Conservation (phyloP, 495 filamentous ascomycete species). For the Neurospora africana region DNA sequence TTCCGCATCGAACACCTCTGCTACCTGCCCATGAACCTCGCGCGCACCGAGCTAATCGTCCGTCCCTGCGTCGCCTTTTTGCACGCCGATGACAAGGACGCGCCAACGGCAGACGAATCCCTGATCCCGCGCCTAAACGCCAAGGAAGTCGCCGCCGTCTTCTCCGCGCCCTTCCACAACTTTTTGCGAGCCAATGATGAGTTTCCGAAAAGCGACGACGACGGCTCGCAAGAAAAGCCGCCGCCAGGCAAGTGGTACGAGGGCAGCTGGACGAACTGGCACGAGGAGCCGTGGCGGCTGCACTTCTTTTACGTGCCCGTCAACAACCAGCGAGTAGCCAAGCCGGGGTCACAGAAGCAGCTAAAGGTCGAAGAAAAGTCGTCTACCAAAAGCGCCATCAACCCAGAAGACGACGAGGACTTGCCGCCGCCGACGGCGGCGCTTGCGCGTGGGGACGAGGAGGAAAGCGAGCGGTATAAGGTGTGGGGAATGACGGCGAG, state of each 20-base stretch:
- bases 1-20: constrained; percentile 78
- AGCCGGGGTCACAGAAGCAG: constrained; percentile 29
- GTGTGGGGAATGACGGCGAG: constrained; percentile 91
- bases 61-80: constrained; percentile 79
- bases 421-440: constrained; percentile 7
- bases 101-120: constrained; percentile 47
- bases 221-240: constrained; percentile 18
- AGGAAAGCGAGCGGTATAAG: constrained; percentile 49
- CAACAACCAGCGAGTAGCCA: constrained; percentile 47
- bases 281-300: constrained; percentile 57
- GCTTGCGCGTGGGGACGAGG: constrained; percentile 23
- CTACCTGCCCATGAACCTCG: constrained; percentile 68
- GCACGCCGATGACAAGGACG: constrained; percentile 32
- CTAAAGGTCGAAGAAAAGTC: neutral
- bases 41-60: constrained; percentile 70
- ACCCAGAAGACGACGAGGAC: constrained; percentile 3
- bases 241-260: constrained; percentile 57
- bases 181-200: constrained; percentile 51
- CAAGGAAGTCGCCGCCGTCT: constrained; percentile 83
- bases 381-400: neutral
- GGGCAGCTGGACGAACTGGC: constrained; percentile 55
- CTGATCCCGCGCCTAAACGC: constrained; percentile 73
- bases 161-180: constrained; percentile 69
- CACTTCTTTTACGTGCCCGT: constrained; percentile 85
- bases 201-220: constrained; percentile 3